Conservation (phyloP, 75 land plant species). For the Cupressus sempervirens region DNA sequence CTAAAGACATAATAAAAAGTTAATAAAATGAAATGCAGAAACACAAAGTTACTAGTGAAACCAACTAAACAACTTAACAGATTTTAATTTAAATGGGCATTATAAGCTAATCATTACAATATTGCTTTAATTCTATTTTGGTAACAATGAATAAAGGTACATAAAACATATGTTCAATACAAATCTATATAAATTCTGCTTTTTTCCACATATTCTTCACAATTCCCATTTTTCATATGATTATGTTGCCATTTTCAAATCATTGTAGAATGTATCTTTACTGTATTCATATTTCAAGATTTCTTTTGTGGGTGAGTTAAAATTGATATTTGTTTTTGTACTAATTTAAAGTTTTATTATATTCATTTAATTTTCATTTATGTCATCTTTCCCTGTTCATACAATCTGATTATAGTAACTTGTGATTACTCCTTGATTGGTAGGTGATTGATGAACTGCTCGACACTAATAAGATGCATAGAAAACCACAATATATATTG, state of each 20-base stretch:
- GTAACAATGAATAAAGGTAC: not conserved
- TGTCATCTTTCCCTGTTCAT: not conserved
- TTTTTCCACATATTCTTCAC: not conserved
- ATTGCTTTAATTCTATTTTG: no score
- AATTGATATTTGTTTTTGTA: not conserved
- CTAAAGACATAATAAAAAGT: no score
- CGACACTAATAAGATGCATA: constrained; percentile 40
- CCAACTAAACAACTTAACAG: no score
- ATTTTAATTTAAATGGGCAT: no score
- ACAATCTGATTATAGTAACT: not conserved
- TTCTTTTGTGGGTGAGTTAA: not conserved
- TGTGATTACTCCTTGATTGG: not conserved
- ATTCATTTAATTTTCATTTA: not conserved
- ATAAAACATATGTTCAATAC: not conserved
- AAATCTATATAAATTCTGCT: not conserved
- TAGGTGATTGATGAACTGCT: constrained; percentile 73
- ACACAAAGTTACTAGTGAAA: no score
- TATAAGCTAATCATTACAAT: no score
- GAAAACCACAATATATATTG: constrained; percentile 88
- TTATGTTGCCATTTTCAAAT: not conserved
- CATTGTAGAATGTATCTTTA: not conserved
- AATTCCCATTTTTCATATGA: not conserved
- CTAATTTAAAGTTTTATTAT: not conserved
- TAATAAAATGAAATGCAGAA: no score
- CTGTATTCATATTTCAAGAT: not conserved